Evolutionary conservation across 2,329 filamentous ascomycete species (phyloP).

Genomic region (Trichoderma sp.): DNA sequence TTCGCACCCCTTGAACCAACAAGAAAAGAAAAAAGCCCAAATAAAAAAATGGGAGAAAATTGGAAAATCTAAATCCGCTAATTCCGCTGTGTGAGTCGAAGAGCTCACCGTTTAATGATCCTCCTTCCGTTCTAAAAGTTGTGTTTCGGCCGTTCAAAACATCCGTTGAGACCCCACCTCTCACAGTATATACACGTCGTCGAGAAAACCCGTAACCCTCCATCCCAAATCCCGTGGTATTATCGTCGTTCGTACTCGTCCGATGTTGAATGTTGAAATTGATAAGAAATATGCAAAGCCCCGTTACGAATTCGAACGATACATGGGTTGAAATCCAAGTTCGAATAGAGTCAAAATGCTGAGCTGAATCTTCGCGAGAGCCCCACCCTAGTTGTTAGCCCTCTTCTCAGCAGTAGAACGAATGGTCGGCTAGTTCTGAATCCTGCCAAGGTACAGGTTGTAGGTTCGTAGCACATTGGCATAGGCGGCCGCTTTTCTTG

Average conservation of each 20-base stretch:
- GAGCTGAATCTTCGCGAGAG: neutral
- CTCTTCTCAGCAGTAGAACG: neutral
- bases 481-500: neutral
- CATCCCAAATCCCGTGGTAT: neutral
- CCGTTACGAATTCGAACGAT: neutral
- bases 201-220: neutral
- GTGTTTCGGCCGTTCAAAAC: constrained; percentile 14
- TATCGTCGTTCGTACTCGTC: neutral
- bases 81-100: neutral
- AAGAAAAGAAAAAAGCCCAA: neutral
- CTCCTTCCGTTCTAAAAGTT: neutral
- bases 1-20: neutral
- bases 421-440: neutral
- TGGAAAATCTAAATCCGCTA: neutral
- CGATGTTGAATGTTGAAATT: neutral
- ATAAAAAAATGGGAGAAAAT: neutral
- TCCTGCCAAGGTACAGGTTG: neutral
- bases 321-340: neutral
- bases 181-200: constrained; percentile 3
- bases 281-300: neutral
- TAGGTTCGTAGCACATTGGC: neutral
- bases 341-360: neutral
- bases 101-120: neutral
- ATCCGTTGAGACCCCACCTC: neutral
- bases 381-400: neutral